A percentile compares a stretch with the other conserved stretches of the same genome.
These are phyloP conservation scores for Lagerstroemia speciosa DNA, from an alignment of 345 rosid species.

Conservation along the genomic window DNA sequence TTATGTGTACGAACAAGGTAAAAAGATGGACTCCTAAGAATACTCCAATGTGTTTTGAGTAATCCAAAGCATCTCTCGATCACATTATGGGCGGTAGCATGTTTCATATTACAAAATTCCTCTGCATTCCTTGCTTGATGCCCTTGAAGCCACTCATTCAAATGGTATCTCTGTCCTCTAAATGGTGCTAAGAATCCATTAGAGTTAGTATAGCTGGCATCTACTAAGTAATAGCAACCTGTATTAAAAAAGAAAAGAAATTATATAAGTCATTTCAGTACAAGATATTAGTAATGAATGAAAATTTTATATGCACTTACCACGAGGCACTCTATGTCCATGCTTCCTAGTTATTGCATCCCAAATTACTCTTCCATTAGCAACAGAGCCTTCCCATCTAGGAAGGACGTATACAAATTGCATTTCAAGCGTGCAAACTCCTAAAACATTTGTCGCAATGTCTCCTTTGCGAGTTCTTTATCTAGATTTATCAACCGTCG, in stretches of 20 bases:
- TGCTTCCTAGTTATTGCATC: too few relatives aligned
- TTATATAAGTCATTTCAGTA: neutral
- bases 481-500: too few relatives aligned
- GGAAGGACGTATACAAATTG: conserved; percentile 4
- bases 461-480: too few relatives aligned
- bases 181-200: conserved; percentile 5
- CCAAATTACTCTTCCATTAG: neutral
- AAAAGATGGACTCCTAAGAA: neutral
- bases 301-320: neutral
- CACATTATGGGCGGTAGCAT: neutral
- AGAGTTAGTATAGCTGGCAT: neutral
- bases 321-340: neutral
- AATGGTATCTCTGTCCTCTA: neutral
- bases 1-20: too few relatives aligned
- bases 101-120: conserved; percentile 1
- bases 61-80: conserved; percentile 1
- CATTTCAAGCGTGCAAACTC: conserved; percentile 1
- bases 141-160: neutral
- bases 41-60: neutral
- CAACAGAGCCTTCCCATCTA: conserved; percentile 10
- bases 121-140: neutral
- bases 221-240: conserved; percentile 2
- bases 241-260: too few relatives aligned
- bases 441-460: conserved; percentile 6
- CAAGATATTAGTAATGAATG: neutral